These are phyloP conservation scores for Cryptosporidium sp. DNA, from an alignment of 169 alveolate species.

Conservation along the genomic window DNA sequence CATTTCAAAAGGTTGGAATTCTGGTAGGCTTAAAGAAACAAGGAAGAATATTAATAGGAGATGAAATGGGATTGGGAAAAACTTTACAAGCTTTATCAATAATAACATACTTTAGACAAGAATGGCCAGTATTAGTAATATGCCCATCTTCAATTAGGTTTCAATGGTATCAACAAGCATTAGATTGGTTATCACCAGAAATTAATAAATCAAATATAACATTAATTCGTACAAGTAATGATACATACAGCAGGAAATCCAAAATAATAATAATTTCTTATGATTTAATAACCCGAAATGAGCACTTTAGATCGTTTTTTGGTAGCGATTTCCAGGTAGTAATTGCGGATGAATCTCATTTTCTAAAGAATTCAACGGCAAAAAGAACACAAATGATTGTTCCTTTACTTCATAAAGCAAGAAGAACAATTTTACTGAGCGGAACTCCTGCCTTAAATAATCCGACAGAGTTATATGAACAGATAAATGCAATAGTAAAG, in stretches of 20 bases:
- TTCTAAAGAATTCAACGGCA: constrained; percentile 91
- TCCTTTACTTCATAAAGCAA: constrained; percentile 91
- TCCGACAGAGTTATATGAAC: constrained; percentile 94
- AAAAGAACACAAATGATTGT: constrained; percentile 90
- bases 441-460: constrained; percentile 95
- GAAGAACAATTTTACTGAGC: constrained; percentile 90
- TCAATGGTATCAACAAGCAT: constrained; percentile 94
- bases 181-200: constrained; percentile 91
- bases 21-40: constrained; percentile 90
- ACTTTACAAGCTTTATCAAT: constrained; percentile 96
- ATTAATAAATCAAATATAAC: constrained; percentile 79
- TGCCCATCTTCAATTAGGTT: constrained; percentile 94
- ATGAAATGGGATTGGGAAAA: constrained; percentile 99
- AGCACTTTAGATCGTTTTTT: constrained; percentile 56
- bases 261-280: constrained; percentile 84
- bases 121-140: constrained; percentile 96
- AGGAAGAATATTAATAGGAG: constrained; percentile 96
- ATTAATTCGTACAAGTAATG: constrained; percentile 81
- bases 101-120: constrained; percentile 89
- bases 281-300: constrained; percentile 83
- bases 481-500: constrained; percentile 80
- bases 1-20: constrained; percentile 95
- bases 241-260: constrained; percentile 31
- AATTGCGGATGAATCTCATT: constrained; percentile 97
- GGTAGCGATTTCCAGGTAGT: constrained; percentile 79